Evolutionary conservation across 495 filamentous ascomycete species (phyloP), one percentile per base, ranked within the genome.

Genomic region (Emericellopsis terricola): DNA sequence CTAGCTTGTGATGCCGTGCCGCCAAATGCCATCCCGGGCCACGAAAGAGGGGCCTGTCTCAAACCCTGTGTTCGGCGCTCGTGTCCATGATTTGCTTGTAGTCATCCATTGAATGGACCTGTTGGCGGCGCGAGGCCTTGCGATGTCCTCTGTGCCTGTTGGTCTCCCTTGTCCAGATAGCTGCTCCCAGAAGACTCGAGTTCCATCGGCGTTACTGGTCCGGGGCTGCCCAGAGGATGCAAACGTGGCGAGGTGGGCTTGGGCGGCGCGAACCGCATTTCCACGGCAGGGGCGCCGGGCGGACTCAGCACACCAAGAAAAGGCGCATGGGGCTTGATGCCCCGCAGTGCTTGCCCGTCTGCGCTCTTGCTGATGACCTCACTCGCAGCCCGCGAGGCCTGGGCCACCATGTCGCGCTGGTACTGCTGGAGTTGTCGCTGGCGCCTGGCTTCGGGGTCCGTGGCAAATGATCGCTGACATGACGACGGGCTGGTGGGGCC

Each of bases 141-240:
- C n/a, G n/a, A n/a, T n/a, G n/a, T n/a, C n/a, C n/a, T n/a, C n/a
- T n/a, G n/a, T n/a, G n/a, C n/a, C n/a, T n/a, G n/a, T n/a, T n/a
- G 34, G 19, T 49, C 42, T 7, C 65, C 59, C 3, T 57, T 51
- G 27, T 58, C 51, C 9, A 78, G 43, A 24, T 74, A 78, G 26
- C 65, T 60, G 24, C 60, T 57, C 6, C 58, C 39, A 0, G 41
- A 26, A 10, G 29, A 9, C 42, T 83, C 78, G 19, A 89, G 50
- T 2, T 69, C 68, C 49, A 89, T 62, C 0, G 81, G 81, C 2
- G 81, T 86, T 26, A 86, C 78, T 0, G 78, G 78, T 0, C 79
- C 79, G 1, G 80, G 78, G 29, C 76, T 81, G n/a, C 69, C 68
- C 3, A 79, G 59, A 2, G 81, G 81, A 16, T 59, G 59, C 21